Conservation (phyloP, 768 basidiomycete genomes). For the Tylopilus cervinicoccineus region DNA sequence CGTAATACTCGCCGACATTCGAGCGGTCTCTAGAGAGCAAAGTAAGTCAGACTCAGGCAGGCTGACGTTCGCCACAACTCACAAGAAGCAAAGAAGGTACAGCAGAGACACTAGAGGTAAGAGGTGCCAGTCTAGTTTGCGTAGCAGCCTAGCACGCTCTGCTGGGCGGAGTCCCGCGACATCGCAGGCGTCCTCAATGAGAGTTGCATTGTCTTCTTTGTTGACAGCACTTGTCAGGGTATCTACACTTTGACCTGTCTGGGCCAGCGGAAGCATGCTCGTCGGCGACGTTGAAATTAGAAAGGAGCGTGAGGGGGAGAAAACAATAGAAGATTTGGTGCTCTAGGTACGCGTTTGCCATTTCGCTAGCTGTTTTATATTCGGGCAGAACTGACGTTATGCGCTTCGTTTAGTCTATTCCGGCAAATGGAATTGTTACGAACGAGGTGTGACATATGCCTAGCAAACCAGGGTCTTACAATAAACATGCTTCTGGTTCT, state of each 20-base stretch:
- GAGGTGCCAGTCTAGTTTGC: slow-evolving; percentile 43
- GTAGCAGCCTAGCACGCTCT: slow-evolving; percentile 28
- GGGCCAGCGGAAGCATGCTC: slow-evolving; percentile 13
- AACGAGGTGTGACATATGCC: too few species aligned
- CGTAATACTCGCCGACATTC: slow-evolving; percentile 36
- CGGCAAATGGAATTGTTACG: neutral
- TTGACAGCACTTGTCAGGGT: neutral
- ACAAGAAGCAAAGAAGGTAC: slow-evolving; percentile 46
- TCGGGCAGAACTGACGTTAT: neutral
- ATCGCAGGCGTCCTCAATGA: neutral
- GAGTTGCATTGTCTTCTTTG: slow-evolving; percentile 11
- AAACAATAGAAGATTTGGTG: neutral
- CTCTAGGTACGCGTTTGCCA: neutral
- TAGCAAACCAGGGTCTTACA: neutral
- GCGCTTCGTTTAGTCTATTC: neutral
- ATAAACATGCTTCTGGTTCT: neutral
- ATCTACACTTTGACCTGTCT: slow-evolving; percentile 1
- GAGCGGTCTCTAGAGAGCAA: slow-evolving; percentile 36
- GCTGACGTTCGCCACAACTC: slow-evolving; percentile 15
- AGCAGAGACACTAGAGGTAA: slow-evolving; percentile 42
- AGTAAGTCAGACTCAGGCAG: neutral
- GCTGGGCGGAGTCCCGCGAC: slow-evolving; percentile 6
- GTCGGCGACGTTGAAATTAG: neutral
- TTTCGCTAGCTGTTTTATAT: neutral
- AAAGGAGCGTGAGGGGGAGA: slow-evolving; percentile 1